Base-by-base conservation (phyloP, 2,329 filamentous ascomycete species). In the Graphilbum sp. region DNA sequence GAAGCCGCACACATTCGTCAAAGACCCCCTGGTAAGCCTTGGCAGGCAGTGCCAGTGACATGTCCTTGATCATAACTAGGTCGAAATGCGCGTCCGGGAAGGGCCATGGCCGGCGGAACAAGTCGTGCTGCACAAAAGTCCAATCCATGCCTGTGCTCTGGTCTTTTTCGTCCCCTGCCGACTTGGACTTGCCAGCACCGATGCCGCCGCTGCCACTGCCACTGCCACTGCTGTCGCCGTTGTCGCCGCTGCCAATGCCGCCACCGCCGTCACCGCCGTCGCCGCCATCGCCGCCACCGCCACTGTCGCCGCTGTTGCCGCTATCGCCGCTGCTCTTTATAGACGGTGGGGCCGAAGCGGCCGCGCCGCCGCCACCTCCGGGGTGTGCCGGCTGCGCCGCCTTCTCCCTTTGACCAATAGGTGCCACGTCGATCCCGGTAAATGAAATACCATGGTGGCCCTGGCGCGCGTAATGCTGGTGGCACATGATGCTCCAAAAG, bases 401-500 rank as follows among this genome's bases (percentile, higher is more conserved):
- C 23, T 41, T 39, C 24, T 40, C 34, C 23, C 40, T 41, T 8
- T 47, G 38, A 6, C 49, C 55, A n/a, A 61, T 49, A 4, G 81
- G 77, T 9, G 81, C 79, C 40, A 93, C 74, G 52, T 94, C 86
- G 31, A 94, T 58, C 2, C 86, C 87, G 0, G 79, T 83, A 52
- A 92, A 94, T 5, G 74, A 72, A 18, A 92, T 76, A 43, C 75
- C 67, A 5, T 66, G 60, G 51, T 80, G 69, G 13, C 84, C 84
- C 35, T 72, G 67, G 40, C 38, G 41, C 10, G 70, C 66, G 52
- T 87, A 84, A 57, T 83, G 80, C 27, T 83, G 74, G 55, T 93
- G 80, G 54, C 84, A 92, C 63, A 85, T 76, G 58, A 82, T 79
- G 48, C 82, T 87, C 87, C 87, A 95, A 53, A 92, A 82, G 19